Evolutionary conservation across 2,329 filamentous ascomycete genomes (phyloP), one percentile per base, ranked within the genome.

Genomic region (Didymella glomerata): DNA sequence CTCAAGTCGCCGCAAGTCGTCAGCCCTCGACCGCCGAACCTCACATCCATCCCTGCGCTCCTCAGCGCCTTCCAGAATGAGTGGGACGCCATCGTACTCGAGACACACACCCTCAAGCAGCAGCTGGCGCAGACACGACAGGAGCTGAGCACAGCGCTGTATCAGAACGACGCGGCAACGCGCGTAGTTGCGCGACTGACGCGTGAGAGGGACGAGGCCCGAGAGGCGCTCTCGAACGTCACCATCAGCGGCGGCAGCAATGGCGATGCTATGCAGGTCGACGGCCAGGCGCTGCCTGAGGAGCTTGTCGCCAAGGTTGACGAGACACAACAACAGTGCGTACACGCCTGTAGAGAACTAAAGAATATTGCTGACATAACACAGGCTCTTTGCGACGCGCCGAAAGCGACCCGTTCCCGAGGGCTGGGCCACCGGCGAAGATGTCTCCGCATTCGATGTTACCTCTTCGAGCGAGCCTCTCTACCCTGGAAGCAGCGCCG

Each of bases 111-210:
- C 67, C 82, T 98, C 60, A 90, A 91, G 80, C 91, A 97, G 77
- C 92, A 97, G 75, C 83, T 99, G 62, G 85, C 90, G 50, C 91
- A 96, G 76, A 96, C 93, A 41, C 85, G 94, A 66, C 93, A 97
- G 80, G 95, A 99, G 81, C 86, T 99, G 56, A 92, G 92, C 56
- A 95, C 92, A 1, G 92, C 95, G 0, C 84, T 99, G 24, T 99
- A 99, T 79, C 94, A 98, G 80, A 92, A 98, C 70, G 95, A 99
- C 83, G 94, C 95, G 2, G 95, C 95, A n/a, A 89, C 96, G 48
- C 86, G 95, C 63, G 95, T 99, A 48, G 97, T 99, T 79, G 93
- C 93, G 65, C 87, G 94, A 47, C 77, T 99, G 76, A 90, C 91
- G n/a, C 90, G 87, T 75, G 95, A 99, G 82, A 84, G 95, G 63